Evolutionary conservation across 371 early-diverging fungal species (phyloP), one percentile per base, ranked within the genome.

Genomic region (Apophysomyces elegans): DNA sequence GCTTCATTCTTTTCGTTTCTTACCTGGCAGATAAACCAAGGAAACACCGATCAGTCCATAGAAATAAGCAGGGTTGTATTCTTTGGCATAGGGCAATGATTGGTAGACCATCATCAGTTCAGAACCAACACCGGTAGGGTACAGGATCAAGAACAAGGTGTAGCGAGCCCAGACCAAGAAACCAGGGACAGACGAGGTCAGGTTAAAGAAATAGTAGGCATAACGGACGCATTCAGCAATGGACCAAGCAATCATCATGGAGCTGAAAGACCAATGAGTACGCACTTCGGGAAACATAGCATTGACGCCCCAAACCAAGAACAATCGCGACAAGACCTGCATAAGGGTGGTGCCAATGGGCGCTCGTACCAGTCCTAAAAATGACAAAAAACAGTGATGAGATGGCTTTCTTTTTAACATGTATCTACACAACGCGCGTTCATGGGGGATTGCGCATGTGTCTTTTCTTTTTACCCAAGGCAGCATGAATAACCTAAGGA

Each of bases 201-300:
- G 82, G 64, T 86, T 87, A 62, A 90, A 74, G 7, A 87, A 88
- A 71, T 97, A 98, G 86, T 86, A 96, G 8, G 87, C 72, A 78
- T 97, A 96, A 59, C 98, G 91, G 41, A 95, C 83, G 63, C 88
- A 82, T 79, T 98, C 98, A 59, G 97, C 94, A 66, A 98, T 81
- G 47, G 84, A 87, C 98, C 98, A 98, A 14, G 97, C 96, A 64
- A 91, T 73, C n/a, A 91, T 81, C 95, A 96, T 95, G 45, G 91
- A 85, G 41, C 90, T 83, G 66, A 91, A 90, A 9, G 87, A 87
- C 77, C 86, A 84, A 61, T 88, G 87, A 0, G 82, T 69, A 41
- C 84, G 86, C 56, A 91, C 86, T 73, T 83, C 75, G 44, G 88
- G 84, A 67, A 93, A 93, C 38, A 81, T 57, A 44, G 88, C 84